Evolutionary conservation across 2,329 filamentous ascomycete species (phyloP).

Genomic region (Cryphonectria japonica): DNA sequence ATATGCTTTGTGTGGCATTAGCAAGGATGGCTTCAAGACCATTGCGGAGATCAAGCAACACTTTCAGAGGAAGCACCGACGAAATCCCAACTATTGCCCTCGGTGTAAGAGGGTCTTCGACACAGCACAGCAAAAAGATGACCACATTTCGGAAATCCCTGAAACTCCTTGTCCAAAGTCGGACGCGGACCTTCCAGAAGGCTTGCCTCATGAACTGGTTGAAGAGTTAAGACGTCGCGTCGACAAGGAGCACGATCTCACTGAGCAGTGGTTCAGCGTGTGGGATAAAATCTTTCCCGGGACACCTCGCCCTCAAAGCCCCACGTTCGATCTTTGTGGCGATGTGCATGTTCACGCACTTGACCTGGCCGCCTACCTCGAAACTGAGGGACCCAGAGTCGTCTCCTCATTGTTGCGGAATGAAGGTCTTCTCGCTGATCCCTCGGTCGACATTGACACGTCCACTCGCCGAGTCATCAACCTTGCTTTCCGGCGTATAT

Average conservation of each 20-base stretch:
- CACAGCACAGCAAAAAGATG: neutral
- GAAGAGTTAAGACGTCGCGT: neutral
- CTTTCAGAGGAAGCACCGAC: constrained; percentile 1
- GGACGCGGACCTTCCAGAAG: neutral
- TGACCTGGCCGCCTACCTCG: neutral
- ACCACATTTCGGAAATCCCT: neutral
- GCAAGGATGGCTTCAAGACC: constrained; percentile 4
- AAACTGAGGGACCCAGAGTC: neutral
- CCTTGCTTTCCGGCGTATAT: neutral
- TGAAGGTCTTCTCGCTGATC: neutral
- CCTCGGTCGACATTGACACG: neutral
- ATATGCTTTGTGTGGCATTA: constrained; percentile 8
- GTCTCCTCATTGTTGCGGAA: neutral
- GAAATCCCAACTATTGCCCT: constrained; percentile 5
- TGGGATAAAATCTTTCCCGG: constrained; percentile 15
- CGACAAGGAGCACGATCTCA: neutral
- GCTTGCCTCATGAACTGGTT: neutral
- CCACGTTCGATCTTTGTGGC: constrained; percentile 7
- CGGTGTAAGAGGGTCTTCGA: neutral
- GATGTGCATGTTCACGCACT: neutral
- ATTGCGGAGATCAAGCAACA: constrained; percentile 13
- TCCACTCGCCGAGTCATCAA: neutral
- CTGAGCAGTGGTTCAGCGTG: constrained; percentile 12
- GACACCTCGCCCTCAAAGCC: neutral
- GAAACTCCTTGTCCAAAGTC: neutral